Base-by-base conservation (phyloP, 441 rosid genomes). In the Erysimum pusillum region DNA sequence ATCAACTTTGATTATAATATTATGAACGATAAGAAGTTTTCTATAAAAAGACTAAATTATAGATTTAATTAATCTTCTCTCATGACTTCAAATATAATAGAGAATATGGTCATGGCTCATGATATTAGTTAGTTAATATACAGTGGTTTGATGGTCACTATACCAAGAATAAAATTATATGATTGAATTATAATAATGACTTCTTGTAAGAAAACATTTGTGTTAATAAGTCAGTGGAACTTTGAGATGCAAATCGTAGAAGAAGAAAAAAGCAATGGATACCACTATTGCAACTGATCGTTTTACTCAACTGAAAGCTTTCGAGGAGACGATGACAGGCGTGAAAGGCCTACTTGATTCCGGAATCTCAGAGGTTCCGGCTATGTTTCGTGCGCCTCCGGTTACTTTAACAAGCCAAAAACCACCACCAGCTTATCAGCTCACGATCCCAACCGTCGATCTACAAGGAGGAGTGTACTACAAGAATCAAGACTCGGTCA, bases 361-460 rank as follows among this genome's bases (percentile, higher is more conserved):
- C n/a, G 49, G 49, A 45, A 14, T 45, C 49, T 14, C 17, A 13
- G 48, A 44, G 17, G 17, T 44, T 14, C 48, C 48, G 14, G 15
- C 48, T 5, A 44, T 44, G 17, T 44, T 44, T 15, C 17, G n/a
- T 14, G 17, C 48, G 7, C 3, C 48, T 44, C 48, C 48, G 17
- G 48, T 44, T 44, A 22, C 68, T 42, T 11, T 68, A 69, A 4
- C 9, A 39, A 31, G 11, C 28, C 39, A 57, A 34, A 75, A 67
- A 38, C 68, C 79, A 59, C 73, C 73, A 35, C 41, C 49, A 4
- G 18, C 39, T 3, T 58, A 72, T 14, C 22, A 59, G 22, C 51
- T 58, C 63, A 41, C 34, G 6, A 76, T 69, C 57, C 79, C 79
- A 32, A 76, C 74, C 15, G 62, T 76, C 39, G 75, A 76, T 76